Conservation (phyloP, 73 alveolate genomes). For the Breviolum minutum region DNA sequence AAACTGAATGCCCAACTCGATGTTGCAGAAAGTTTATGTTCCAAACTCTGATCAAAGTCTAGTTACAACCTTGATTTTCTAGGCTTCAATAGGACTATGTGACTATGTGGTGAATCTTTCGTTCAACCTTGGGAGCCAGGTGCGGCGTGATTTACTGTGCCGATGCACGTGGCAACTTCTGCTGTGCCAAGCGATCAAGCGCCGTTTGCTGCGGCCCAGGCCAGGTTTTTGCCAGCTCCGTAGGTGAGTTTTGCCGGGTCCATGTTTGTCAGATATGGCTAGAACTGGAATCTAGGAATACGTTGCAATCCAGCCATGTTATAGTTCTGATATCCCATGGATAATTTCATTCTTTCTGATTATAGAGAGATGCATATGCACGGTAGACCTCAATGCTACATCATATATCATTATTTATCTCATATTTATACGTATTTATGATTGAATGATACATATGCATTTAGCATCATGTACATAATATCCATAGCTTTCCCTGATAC, state of each 20-base stretch:
- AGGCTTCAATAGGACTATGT: too few relatives aligned
- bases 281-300: background rate
- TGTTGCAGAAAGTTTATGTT: too few relatives aligned
- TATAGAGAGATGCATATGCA: too few relatives aligned
- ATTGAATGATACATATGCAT: background rate
- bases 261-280: background rate
- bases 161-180: slow-evolving; percentile 45
- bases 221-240: background rate
- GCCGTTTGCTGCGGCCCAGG: slow-evolving; percentile 77
- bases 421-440: background rate
- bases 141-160: slow-evolving; percentile 86
- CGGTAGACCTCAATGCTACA: too few relatives aligned
- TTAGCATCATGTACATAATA: background rate
- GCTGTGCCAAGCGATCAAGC: slow-evolving; percentile 25
- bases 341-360: too few relatives aligned
- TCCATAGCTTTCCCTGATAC: background rate
- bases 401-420: too few relatives aligned
- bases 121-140: background rate
- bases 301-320: too few relatives aligned
- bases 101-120: background rate
- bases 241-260: background rate
- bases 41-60: too few relatives aligned
- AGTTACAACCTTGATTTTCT: too few relatives aligned
- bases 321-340: too few relatives aligned
- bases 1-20: too few relatives aligned